phyloP scores from a whole-genome alignment of 371 early-diverging fungal species.

The Blakeslea trispora region DNA sequence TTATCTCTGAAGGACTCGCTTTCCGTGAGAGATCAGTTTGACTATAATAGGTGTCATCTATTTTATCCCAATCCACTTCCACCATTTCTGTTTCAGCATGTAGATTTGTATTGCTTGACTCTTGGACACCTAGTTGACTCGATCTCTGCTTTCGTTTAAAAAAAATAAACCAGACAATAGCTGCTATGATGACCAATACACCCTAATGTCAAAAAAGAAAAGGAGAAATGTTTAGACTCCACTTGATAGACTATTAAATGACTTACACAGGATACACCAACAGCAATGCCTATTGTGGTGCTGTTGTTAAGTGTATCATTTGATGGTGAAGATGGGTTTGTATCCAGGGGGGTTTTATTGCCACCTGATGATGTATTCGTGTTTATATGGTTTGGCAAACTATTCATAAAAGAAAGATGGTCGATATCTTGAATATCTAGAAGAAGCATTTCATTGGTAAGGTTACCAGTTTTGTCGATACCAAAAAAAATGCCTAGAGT shows the following conservation, averaged over 20 bases:
- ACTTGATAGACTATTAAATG: too few relatives aligned
- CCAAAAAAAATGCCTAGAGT: constrained; percentile 9
- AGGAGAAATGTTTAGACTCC: too few relatives aligned
- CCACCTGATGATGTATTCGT: too few relatives aligned
- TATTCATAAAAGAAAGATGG: neutral
- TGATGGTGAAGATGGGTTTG: too few relatives aligned
- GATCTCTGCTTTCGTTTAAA: neutral
- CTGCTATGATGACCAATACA: neutral
- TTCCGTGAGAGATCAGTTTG: too few relatives aligned
- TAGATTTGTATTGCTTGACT: neutral
- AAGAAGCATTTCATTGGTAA: constrained; percentile 2
- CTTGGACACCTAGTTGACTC: neutral
- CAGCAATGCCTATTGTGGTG: neutral
- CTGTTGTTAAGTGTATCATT: too few relatives aligned
- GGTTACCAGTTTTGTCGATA: neutral
- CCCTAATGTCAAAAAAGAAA: too few relatives aligned
- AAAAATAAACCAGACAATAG: neutral
- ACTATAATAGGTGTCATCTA: neutral
- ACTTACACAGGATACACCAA: neutral
- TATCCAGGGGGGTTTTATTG: too few relatives aligned
- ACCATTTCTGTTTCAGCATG: neutral
- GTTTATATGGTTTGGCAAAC: too few relatives aligned
- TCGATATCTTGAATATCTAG: constrained; percentile 2
- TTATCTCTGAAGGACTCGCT: too few relatives aligned
- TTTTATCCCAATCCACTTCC: constrained; percentile 7